Conservation (phyloP, 2,329 filamentous ascomycete genomes). For the Sphaerostilbella broomeana region DNA sequence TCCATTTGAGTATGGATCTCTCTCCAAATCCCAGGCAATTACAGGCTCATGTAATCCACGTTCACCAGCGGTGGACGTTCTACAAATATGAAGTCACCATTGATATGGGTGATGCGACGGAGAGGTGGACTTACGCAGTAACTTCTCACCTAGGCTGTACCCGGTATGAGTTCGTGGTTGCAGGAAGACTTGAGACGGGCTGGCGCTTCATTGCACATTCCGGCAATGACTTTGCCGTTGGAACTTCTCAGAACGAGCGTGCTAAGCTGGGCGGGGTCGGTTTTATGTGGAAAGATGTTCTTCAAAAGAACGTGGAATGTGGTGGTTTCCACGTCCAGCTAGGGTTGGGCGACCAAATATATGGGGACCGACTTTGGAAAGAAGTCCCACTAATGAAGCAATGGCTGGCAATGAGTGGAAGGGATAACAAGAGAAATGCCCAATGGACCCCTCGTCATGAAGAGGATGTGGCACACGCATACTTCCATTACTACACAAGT, state of each 20-base stretch:
- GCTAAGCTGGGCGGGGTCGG: slow-evolving; percentile 80
- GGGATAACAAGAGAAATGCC: slow-evolving; percentile 84
- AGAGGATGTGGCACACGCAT: slow-evolving; percentile 91
- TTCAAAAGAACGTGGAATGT: slow-evolving; percentile 95
- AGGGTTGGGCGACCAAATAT: slow-evolving; percentile 89
- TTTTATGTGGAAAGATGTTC: slow-evolving; percentile 98
- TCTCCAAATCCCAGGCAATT: slow-evolving; percentile 89
- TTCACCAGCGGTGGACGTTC: slow-evolving; percentile 91
- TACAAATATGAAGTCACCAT: slow-evolving; percentile 91
- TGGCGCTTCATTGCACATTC: slow-evolving; percentile 97
- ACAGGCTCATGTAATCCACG: slow-evolving; percentile 72
- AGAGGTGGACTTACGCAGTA: slow-evolving; percentile 95
- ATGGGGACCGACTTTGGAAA: slow-evolving; percentile 91
- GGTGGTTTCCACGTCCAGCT: slow-evolving; percentile 93
- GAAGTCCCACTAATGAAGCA: slow-evolving; percentile 90
- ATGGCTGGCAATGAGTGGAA: slow-evolving; percentile 88
- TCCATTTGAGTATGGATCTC: slow-evolving; percentile 82
- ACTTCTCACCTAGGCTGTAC: slow-evolving; percentile 96
- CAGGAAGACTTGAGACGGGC: slow-evolving; percentile 79
- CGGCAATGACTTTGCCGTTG: slow-evolving; percentile 89
- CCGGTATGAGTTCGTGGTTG: slow-evolving; percentile 95
- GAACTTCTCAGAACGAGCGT: slow-evolving; percentile 79
- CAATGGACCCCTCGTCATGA: slow-evolving; percentile 92
- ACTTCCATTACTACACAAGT: slow-evolving; percentile 98
- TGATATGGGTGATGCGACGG: slow-evolving; percentile 77